Evolutionary conservation across 352 stramenopile genomes (phyloP).

Genomic region (Globisporangium camurandrum): DNA sequence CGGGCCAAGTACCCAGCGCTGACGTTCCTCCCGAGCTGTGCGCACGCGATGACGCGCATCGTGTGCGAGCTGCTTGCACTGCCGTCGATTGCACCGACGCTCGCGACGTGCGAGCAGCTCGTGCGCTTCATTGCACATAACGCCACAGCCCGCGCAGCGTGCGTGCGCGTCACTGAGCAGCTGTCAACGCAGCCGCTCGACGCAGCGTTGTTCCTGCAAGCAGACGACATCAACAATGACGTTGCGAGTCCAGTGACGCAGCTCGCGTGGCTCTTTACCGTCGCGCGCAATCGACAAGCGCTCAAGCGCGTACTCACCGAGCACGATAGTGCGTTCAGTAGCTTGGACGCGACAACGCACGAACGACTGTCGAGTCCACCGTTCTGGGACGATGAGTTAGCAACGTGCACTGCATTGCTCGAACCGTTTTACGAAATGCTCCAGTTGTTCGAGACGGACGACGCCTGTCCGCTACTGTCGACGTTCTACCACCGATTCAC

Average conservation of each 20-base stretch:
- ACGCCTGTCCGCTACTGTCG: constrained; percentile 46
- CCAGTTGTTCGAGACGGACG: constrained; percentile 56
- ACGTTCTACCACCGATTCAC: constrained; percentile 76
- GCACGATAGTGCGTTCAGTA: constrained; percentile 29
- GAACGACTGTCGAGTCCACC: constrained; percentile 34
- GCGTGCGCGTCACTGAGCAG: constrained; percentile 28
- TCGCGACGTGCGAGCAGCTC: constrained; percentile 35
- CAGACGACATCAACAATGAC: constrained; percentile 20
- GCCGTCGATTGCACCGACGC: constrained; percentile 26
- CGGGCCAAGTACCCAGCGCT: constrained; percentile 48
- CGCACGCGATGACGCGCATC: constrained; percentile 49
- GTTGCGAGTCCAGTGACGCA: constrained; percentile 17
- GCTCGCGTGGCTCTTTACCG: constrained; percentile 40
- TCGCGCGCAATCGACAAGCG: constrained; percentile 49
- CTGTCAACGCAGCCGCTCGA: constrained; percentile 42
- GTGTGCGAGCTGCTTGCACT: constrained; percentile 48
- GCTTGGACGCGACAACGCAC: constrained; percentile 25
- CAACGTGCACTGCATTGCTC: constrained; percentile 42
- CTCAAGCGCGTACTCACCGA: constrained; percentile 54
- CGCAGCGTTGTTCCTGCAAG: constrained; percentile 20
- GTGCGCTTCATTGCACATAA: constrained; percentile 37
- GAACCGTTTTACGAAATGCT: constrained; percentile 65
- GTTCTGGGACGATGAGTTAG: constrained; percentile 57
- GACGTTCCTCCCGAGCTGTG: constrained; percentile 58
- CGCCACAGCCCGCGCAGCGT: constrained; percentile 30